Evolutionary conservation across 1,284 basidiomycete species (phyloP).

Genomic region (Naganishia sp.): DNA sequence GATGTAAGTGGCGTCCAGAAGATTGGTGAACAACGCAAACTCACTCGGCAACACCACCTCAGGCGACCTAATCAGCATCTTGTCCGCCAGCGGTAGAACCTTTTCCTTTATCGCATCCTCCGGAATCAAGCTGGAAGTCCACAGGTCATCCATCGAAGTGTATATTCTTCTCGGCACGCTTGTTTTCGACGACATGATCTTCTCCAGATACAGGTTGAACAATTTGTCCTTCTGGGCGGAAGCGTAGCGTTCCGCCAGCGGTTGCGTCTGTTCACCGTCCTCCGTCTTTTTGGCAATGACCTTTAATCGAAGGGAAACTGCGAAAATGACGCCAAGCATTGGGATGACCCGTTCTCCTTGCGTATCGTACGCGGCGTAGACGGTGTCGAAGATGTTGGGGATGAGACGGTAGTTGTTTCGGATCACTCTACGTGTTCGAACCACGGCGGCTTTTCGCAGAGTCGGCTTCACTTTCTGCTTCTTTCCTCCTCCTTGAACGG

Average conservation of each 20-base stretch:
- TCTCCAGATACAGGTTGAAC: constrained; percentile 44
- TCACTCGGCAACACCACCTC: constrained; percentile 47
- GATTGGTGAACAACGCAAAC: constrained; percentile 10
- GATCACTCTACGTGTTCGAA: constrained; percentile 45
- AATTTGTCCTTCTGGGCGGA: constrained; percentile 46
- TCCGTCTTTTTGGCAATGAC: constrained; percentile 36
- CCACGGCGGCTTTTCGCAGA: constrained; percentile 42
- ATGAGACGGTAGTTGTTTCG: constrained; percentile 38
- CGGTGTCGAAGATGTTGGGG: constrained; percentile 40
- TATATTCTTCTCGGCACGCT: constrained; percentile 41
- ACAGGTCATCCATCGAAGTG: constrained; percentile 30
- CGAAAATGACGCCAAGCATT: constrained; percentile 46
- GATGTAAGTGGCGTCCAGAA: background rate
- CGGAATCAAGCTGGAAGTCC: constrained; percentile 38
- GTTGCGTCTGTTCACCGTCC: constrained; percentile 33
- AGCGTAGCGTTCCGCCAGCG: constrained; percentile 33
- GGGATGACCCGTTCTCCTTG: constrained; percentile 41
- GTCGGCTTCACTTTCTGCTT: constrained; percentile 35
- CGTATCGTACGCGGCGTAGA: constrained; percentile 39
- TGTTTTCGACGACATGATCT: constrained; percentile 47
- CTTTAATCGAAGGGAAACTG: constrained; percentile 42
- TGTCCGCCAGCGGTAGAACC: constrained; percentile 49
- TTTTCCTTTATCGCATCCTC: constrained; percentile 41
- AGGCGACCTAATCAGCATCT: constrained; percentile 50
- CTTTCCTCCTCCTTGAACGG: constrained; percentile 31